phyloP scores from a whole-genome alignment of 345 rosid species.

The Lepidium didymum region DNA sequence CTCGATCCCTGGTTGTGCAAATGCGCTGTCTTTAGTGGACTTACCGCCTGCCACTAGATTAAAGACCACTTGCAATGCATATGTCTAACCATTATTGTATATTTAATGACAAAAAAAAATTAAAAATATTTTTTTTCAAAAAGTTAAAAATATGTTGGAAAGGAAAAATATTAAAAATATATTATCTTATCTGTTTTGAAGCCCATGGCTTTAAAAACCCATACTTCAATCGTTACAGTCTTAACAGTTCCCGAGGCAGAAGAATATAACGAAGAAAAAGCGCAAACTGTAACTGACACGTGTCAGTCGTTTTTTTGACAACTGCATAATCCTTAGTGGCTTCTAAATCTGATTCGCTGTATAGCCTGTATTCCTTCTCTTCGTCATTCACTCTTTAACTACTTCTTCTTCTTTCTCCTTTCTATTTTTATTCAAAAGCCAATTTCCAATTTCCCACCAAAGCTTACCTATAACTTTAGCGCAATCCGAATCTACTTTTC shows the following conservation, averaged over 20 bases:
- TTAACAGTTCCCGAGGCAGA: background rate
- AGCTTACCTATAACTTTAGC: slow-evolving; percentile 7
- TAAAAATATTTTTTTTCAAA: no score
- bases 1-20: no score
- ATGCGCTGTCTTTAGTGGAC: no score
- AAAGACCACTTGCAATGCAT: no score
- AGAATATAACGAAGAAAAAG: background rate
- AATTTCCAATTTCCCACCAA: slow-evolving; percentile 46
- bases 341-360: background rate
- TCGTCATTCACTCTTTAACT: background rate
- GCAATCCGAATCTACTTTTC: background rate
- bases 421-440: slow-evolving; percentile 20
- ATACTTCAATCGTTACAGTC: background rate
- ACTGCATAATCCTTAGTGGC: background rate
- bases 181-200: background rate
- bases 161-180: no score
- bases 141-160: no score
- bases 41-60: no score
- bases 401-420: background rate
- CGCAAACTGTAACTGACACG: background rate
- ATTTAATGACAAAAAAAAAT: no score
- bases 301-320: background rate
- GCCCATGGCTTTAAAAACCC: background rate
- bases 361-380: background rate
- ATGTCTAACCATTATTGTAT: no score